Evolutionary conservation across 768 basidiomycete species (phyloP).

Genomic region (Russula ochroleuca): DNA sequence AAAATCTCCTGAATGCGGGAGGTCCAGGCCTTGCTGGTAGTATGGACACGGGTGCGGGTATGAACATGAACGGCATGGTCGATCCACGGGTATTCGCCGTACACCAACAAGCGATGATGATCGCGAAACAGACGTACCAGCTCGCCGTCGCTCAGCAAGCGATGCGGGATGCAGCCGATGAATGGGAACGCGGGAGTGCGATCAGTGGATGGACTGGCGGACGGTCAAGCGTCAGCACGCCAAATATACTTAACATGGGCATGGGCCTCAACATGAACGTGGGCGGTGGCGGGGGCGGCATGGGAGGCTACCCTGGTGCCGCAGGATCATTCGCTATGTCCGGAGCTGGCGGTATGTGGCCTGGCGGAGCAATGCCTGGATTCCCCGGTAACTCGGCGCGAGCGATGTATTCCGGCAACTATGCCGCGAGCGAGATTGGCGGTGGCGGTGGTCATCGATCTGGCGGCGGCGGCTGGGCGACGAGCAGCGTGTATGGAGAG

Average conservation of each 20-base stretch:
- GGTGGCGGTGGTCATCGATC: constrained; percentile 24
- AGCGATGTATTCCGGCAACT: constrained; percentile 65
- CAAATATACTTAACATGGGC: constrained; percentile 38
- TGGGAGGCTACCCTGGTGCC: constrained; percentile 12
- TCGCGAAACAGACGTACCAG: constrained; percentile 86
- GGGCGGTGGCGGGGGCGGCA: constrained; percentile 16
- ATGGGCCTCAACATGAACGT: constrained; percentile 31
- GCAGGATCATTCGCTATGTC: constrained; percentile 27
- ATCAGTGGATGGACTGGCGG: constrained; percentile 33
- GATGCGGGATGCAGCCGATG: constrained; percentile 81
- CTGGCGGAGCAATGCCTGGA: constrained; percentile 40
- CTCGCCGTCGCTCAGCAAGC: constrained; percentile 89
- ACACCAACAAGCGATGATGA: constrained; percentile 84
- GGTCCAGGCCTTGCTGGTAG: not conserved
- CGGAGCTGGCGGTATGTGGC: constrained; percentile 40
- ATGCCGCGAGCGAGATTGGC: constrained; percentile 45
- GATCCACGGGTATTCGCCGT: constrained; percentile 45
- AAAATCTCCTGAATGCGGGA: constrained; percentile 47
- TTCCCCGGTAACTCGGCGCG: constrained; percentile 44
- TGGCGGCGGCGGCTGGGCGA: constrained; percentile 37
- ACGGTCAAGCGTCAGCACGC: constrained; percentile 30
- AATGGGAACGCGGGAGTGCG: constrained; percentile 81
- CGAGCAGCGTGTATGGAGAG: constrained; percentile 70
- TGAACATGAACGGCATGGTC: constrained; percentile 23
- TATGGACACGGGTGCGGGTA: not conserved